Conservation (phyloP, 2,329 filamentous ascomycete species). For the Calonectria pteridis region DNA sequence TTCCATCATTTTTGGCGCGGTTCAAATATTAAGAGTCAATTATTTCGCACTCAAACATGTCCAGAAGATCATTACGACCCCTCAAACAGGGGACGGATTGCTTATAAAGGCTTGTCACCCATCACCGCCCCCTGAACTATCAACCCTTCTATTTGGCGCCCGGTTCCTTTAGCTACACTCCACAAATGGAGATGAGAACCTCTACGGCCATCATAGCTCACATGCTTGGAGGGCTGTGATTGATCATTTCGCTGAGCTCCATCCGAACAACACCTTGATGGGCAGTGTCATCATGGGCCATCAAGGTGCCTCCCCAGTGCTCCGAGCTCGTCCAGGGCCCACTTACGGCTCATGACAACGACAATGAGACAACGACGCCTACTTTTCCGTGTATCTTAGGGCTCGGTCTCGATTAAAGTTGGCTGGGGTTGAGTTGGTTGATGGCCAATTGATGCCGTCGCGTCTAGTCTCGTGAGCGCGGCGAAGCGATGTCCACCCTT, state of each 20-base stretch:
- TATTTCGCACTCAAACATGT: not conserved
- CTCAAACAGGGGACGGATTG: not conserved
- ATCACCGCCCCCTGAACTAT: not conserved
- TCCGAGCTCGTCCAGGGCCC: conserved; percentile 1
- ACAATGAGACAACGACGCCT: not conserved
- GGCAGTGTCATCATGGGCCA: conserved; percentile 23
- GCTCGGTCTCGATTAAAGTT: not conserved
- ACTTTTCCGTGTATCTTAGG: not conserved
- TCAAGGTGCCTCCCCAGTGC: conserved; percentile 20
- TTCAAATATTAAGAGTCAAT: not conserved
- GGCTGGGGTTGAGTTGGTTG: not conserved
- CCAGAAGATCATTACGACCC: not conserved
- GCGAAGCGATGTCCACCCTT: not conserved
- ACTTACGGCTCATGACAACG: conserved; percentile 3
- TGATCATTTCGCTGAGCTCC: not conserved
- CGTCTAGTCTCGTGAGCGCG: not conserved
- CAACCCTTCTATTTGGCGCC: not conserved
- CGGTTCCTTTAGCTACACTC: not conserved
- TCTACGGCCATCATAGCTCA: conserved; percentile 5
- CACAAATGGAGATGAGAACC: conserved; percentile 21
- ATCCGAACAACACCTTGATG: conserved; percentile 23
- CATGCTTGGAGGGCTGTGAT: not conserved
- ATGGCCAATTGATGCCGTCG: not conserved
- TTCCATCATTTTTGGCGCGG: not conserved
- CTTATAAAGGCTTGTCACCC: not conserved